Evolutionary conservation across 2,329 filamentous ascomycete genomes (phyloP).

Genomic region (Emmonsiellopsis sp.): DNA sequence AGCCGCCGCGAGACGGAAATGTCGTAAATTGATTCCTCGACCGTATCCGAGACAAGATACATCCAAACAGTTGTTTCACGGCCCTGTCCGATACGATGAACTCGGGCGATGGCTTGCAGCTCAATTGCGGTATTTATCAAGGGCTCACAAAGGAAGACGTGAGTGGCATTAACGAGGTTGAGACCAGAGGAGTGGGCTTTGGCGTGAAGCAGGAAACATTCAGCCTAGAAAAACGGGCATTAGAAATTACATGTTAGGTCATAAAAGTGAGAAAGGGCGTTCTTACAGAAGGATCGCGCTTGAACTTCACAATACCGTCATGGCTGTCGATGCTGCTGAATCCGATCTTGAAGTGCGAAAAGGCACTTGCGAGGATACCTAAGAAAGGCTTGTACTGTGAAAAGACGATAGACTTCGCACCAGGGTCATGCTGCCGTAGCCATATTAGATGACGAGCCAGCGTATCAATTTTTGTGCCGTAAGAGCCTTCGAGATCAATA

Average conservation of each 20-base stretch:
- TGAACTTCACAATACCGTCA: constrained; percentile 67
- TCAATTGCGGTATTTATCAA: constrained; percentile 89
- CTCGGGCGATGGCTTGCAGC: constrained; percentile 86
- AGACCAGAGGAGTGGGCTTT: constrained; percentile 81
- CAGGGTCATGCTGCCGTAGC: constrained; percentile 74
- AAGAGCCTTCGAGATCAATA: constrained; percentile 65
- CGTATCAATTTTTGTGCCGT: constrained; percentile 85
- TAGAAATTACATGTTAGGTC: background rate
- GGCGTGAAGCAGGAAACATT: constrained; percentile 84
- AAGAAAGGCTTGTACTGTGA: constrained; percentile 84
- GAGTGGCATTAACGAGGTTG: constrained; percentile 84
- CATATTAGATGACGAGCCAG: constrained; percentile 73
- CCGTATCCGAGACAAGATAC: constrained; percentile 82
- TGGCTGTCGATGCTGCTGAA: constrained; percentile 60
- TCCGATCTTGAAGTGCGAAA: constrained; percentile 63
- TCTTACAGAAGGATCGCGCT: constrained; percentile 53
- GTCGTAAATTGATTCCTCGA: constrained; percentile 86
- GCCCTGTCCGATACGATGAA: constrained; percentile 87
- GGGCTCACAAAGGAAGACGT: constrained; percentile 91
- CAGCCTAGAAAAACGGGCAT: constrained; percentile 36
- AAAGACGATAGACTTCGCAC: constrained; percentile 88
- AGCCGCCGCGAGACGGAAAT: constrained; percentile 71
- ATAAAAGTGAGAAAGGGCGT: background rate
- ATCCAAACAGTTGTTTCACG: constrained; percentile 89
- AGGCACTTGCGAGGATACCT: constrained; percentile 60